These are phyloP conservation scores for Sarocladium oryzae DNA, from an alignment of 2,329 filamentous ascomycete species.

Conservation along the genomic window DNA sequence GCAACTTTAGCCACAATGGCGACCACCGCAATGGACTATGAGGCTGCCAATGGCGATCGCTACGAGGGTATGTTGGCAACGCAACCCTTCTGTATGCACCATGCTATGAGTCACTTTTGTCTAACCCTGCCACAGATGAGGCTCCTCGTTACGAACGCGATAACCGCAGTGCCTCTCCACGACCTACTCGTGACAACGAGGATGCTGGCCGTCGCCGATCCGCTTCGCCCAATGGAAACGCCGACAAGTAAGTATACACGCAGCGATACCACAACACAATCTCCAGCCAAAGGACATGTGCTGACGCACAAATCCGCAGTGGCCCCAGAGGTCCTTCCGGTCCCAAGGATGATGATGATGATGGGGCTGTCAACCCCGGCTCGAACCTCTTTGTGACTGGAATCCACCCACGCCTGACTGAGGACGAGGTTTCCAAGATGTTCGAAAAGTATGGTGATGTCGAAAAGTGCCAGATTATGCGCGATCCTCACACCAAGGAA, in stretches of 20 bases:
- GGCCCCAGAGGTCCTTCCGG: conserved; percentile 48
- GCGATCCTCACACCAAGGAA: conserved; percentile 96
- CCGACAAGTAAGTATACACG: conserved; percentile 24
- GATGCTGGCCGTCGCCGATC: conserved; percentile 55
- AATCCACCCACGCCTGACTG: conserved; percentile 86
- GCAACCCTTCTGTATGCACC: conserved; percentile 8
- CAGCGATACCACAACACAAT: too few species aligned
- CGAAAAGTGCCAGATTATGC: conserved; percentile 99
- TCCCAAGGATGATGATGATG: conserved; percentile 55
- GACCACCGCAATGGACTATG: conserved; percentile 64
- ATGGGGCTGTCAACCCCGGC: conserved; percentile 81
- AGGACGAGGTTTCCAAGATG: conserved; percentile 85
- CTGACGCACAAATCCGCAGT: conserved; percentile 18
- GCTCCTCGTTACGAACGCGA: conserved; percentile 60
- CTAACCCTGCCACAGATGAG: conserved; percentile 42
- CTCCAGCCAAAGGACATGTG: neutral
- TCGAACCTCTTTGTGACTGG: conserved; percentile 99
- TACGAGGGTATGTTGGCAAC: conserved; percentile 50
- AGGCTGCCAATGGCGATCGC: conserved; percentile 59
- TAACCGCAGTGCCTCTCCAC: conserved; percentile 60
- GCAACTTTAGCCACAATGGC: conserved; percentile 38
- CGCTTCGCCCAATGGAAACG: conserved; percentile 51
- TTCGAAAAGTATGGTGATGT: conserved; percentile 99
- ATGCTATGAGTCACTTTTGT: conserved; percentile 3
- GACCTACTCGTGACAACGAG: conserved; percentile 53